phyloP scores from a whole-genome alignment of 1,284 basidiomycete species.

The Coriolopsis trogii region DNA sequence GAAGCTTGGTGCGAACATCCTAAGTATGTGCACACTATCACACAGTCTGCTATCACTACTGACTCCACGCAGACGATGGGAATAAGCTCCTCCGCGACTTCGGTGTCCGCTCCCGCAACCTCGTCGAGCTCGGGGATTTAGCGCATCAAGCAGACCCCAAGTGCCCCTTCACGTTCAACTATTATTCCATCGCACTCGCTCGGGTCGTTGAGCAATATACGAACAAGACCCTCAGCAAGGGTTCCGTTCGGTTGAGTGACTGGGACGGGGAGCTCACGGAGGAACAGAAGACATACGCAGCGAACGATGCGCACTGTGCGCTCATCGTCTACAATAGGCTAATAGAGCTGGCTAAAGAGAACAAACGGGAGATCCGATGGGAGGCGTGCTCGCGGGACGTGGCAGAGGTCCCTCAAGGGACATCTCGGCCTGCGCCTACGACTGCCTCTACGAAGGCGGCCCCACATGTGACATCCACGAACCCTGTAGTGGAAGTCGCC shows the following conservation, averaged over 20 bases:
- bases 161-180: conserved; percentile 44
- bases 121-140: conserved; percentile 60
- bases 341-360: conserved; percentile 38
- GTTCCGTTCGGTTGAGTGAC: conserved; percentile 51
- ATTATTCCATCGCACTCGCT: conserved; percentile 54
- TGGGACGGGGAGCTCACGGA: conserved; percentile 54
- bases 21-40: conserved; percentile 42
- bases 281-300: conserved; percentile 45
- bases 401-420: conserved; percentile 8
- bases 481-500: too few relatives aligned
- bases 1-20: conserved; percentile 65
- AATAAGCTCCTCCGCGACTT: conserved; percentile 63
- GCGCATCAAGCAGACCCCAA: conserved; percentile 50
- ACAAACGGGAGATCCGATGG: conserved; percentile 32
- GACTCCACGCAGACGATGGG: conserved; percentile 50
- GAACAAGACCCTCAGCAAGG: conserved; percentile 50
- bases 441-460: too few relatives aligned
- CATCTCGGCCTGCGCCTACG: not conserved
- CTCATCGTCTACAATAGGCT: conserved; percentile 51
- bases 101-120: conserved; percentile 51
- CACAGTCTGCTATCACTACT: not conserved
- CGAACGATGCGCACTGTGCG: conserved; percentile 61
- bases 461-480: too few relatives aligned
- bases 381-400: conserved; percentile 36
- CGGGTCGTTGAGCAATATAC: conserved; percentile 58